Percentiles rank a stretch among this genome's conserved stretches.
Conservation (phyloP, 208 protist genomes). For the Acanthamoeba healyi region DNA sequence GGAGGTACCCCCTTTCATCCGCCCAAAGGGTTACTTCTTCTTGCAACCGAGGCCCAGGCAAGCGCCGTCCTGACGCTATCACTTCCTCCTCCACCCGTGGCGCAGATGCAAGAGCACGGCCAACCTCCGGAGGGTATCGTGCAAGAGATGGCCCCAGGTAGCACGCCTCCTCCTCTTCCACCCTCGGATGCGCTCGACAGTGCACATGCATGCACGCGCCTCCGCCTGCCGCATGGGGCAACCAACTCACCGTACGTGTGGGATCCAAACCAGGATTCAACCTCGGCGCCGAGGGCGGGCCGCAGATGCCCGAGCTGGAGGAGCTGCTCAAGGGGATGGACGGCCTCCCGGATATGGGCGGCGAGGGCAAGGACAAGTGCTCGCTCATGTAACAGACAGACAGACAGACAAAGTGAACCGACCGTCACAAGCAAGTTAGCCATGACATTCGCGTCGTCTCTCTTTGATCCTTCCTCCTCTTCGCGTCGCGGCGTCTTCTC, state of each 20-base stretch:
- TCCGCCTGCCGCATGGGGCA: not conserved
- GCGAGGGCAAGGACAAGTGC: conserved; percentile 68
- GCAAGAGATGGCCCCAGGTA: conserved; percentile 69
- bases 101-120: conserved; percentile 72
- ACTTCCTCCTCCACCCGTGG: not conserved
- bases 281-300: not conserved
- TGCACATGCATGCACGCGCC: not conserved
- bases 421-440: too few species aligned
- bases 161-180: not conserved
- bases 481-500: too few species aligned
- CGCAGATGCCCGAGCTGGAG: conserved; percentile 68
- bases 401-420: too few species aligned
- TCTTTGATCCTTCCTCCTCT: too few species aligned
- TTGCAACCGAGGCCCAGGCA: too few species aligned
- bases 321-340: conserved; percentile 61
- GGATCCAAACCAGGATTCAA: not conserved
- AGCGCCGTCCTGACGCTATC: too few species aligned
- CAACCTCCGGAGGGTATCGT: conserved; percentile 67
- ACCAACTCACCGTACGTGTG: not conserved
- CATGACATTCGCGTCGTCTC: too few species aligned
- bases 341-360: conserved; percentile 12
- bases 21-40: not conserved
- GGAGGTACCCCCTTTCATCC: not conserved
- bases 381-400: conserved; percentile 51
- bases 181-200: not conserved